Percentiles rank a stretch among this genome's conserved stretches.
phyloP scores from a whole-genome alignment of 148 eudicot species.

The Dysphania ambrosioides region DNA sequence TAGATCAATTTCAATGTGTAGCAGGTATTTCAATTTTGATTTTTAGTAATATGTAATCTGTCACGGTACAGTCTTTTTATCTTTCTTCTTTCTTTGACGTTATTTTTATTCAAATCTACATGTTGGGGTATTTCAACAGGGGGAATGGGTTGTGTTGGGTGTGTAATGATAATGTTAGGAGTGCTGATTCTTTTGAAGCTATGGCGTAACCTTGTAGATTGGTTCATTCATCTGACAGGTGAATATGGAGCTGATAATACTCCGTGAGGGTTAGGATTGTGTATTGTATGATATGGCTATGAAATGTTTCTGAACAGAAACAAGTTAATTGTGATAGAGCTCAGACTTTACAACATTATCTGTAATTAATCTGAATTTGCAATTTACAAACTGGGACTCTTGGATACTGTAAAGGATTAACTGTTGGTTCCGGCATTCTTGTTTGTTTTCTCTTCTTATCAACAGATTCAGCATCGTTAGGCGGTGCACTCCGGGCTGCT shows the following conservation, averaged over 20 bases:
- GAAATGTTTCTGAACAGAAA: no score
- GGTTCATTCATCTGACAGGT: neutral
- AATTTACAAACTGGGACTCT: neutral
- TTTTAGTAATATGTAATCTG: no score
- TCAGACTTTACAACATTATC: neutral
- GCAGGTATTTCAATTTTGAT: no score
- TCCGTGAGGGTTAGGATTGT: neutral
- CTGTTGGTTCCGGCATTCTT: neutral
- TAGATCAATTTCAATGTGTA: no score
- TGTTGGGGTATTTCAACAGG: no score
- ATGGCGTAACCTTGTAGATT: neutral
- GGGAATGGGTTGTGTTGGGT: no score
- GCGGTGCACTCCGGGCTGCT: slow-evolving; percentile 89
- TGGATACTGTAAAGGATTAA: neutral
- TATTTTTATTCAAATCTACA: no score
- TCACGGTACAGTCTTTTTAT: no score
- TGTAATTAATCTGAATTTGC: neutral
- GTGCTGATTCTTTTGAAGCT: no score
- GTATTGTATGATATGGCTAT: neutral
- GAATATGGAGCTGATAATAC: neutral
- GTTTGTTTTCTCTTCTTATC: neutral
- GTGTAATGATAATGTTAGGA: no score
- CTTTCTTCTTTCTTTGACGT: no score
- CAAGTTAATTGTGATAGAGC: neutral
- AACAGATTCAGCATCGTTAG: slow-evolving; percentile 83